phyloP scores from a whole-genome alignment of 306 rosid genomes.

The Fagus crenata region DNA sequence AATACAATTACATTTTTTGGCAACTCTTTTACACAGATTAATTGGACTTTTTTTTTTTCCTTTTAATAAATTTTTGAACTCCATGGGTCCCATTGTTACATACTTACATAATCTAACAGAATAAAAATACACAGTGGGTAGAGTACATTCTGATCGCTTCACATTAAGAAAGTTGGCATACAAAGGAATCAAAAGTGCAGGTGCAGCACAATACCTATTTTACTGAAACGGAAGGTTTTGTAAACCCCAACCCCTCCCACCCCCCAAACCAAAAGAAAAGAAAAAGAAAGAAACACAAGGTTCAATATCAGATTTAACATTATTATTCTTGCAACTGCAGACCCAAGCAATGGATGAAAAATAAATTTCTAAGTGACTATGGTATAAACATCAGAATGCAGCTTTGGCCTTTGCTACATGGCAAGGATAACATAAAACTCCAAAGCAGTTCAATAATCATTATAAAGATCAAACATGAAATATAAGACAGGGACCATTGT shows the following conservation, averaged over 20 bases:
- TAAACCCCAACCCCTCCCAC: too few species aligned
- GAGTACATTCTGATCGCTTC: too few species aligned
- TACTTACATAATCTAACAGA: too few species aligned
- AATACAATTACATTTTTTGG: neutral
- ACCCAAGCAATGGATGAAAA: neutral
- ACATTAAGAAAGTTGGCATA: too few species aligned
- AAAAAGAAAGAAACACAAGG: neutral
- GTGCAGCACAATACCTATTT: too few species aligned
- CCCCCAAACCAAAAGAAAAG: neutral
- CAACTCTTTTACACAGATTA: neutral
- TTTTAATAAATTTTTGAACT: too few species aligned
- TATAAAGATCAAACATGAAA: neutral
- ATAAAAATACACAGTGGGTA: too few species aligned
- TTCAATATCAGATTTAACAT: neutral
- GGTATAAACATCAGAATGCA: slow-evolving; percentile 4
- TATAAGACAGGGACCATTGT: slow-evolving; percentile 11
- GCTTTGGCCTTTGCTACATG: neutral
- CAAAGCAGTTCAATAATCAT: neutral
- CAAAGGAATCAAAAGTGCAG: too few species aligned
- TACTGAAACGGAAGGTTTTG: too few species aligned
- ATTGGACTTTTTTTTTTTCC: neutral
- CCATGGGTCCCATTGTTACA: too few species aligned
- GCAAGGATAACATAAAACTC: neutral
- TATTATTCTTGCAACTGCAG: neutral
- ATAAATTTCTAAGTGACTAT: neutral